Evolutionary conservation across 2,329 filamentous ascomycete species (phyloP).

Genomic region (Fusarium sp.): DNA sequence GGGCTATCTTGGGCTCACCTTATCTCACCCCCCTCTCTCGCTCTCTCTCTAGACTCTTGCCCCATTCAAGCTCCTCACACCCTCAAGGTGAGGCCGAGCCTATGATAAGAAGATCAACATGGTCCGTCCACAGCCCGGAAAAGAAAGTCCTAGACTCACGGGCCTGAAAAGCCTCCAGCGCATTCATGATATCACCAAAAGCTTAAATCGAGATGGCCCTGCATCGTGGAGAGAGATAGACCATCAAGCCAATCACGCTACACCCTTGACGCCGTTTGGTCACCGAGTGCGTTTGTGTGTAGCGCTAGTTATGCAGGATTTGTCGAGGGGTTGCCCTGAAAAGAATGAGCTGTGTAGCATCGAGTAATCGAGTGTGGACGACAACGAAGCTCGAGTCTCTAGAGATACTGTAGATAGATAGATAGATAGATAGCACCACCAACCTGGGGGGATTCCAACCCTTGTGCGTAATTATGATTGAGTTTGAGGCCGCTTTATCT

Average conservation of each 20-base stretch:
- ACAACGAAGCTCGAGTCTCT: no score
- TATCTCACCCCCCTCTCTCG: no score
- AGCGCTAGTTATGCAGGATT: constrained; percentile 25
- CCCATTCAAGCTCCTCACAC: constrained; percentile 12
- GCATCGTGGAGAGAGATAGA: constrained; percentile 11
- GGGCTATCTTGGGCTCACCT: neutral
- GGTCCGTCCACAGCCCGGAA: constrained; percentile 18
- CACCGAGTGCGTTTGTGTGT: constrained; percentile 17
- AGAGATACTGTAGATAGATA: no score
- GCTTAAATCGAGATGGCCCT: constrained; percentile 28
- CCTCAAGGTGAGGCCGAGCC: constrained; percentile 14
- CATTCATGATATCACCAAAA: constrained; percentile 12
- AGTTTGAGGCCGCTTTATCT: neutral
- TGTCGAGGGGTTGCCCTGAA: constrained; percentile 15
- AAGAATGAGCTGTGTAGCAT: constrained; percentile 1
- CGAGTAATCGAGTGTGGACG: neutral
- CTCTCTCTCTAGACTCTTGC: no score
- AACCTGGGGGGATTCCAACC: neutral
- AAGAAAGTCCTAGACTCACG: constrained; percentile 16
- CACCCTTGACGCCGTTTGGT: constrained; percentile 12
- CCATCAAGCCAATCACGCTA: constrained; percentile 24
- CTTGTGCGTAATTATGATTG: neutral
- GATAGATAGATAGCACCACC: constrained; percentile 3
- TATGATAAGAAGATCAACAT: constrained; percentile 26
- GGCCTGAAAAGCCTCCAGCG: neutral